phyloP scores from a whole-genome alignment of 257 asterid species.

The Solanum habrochaites region DNA sequence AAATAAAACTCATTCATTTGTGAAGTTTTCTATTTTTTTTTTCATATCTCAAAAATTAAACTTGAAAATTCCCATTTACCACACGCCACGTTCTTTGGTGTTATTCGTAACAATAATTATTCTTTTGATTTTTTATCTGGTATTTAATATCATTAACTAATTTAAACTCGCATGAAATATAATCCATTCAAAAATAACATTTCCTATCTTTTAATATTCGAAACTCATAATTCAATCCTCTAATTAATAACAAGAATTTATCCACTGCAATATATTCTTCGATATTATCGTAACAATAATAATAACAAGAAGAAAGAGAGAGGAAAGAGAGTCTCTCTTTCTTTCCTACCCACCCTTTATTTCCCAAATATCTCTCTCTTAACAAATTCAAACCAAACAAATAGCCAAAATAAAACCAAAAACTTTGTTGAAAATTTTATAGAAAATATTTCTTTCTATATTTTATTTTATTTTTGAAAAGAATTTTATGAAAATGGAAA shows the following conservation, averaged over 20 bases:
- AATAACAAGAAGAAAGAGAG: background rate
- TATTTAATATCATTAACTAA: background rate
- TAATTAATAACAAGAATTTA: no score
- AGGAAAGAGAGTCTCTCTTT: background rate
- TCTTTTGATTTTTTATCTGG: background rate
- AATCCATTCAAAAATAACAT: no score
- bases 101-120: background rate
- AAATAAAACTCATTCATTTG: background rate
- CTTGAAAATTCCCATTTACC: rapidly evolving
- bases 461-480: background rate
- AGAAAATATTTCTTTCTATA: background rate
- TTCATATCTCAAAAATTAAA: background rate
- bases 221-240: background rate
- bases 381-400: slow-evolving; percentile 4
- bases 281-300: background rate
- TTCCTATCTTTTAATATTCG: no score
- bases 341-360: background rate
- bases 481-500: slow-evolving; percentile 24
- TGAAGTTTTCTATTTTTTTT: background rate
- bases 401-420: background rate
- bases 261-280: rapidly evolving
- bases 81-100: background rate
- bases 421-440: background rate
- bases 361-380: background rate
- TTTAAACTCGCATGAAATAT: background rate